These are phyloP conservation scores for Penicillium dipodomyicola DNA, from an alignment of 495 filamentous ascomycete genomes.

Conservation along the genomic window DNA sequence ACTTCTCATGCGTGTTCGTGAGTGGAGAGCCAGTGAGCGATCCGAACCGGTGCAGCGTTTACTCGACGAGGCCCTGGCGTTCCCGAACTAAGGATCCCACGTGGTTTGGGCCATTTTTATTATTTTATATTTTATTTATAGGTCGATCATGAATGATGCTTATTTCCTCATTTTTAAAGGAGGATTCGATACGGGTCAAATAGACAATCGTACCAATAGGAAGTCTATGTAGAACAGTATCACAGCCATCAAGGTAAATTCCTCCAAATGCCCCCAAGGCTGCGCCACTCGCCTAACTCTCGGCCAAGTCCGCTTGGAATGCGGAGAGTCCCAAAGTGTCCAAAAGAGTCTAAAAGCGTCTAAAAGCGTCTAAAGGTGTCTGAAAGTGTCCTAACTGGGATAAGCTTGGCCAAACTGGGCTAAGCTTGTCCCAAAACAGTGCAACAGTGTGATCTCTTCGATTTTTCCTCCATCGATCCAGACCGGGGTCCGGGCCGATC, in stretches of 20 bases:
- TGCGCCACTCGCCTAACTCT: constrained; percentile 35
- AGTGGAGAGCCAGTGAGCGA: constrained; percentile 41
- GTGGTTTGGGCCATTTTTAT: constrained; percentile 13
- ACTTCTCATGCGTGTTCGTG: constrained; percentile 23
- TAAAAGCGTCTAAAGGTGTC: background rate
- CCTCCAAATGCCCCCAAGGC: constrained; percentile 10
- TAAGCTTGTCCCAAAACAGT: no score
- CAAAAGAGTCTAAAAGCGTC: no score
- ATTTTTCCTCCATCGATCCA: constrained; percentile 13
- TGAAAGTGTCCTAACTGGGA: no score
- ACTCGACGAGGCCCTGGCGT: constrained; percentile 37
- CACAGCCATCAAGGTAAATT: background rate
- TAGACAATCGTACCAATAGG: background rate
- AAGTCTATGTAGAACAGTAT: background rate
- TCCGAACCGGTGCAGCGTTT: constrained; percentile 37
- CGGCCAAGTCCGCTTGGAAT: constrained; percentile 31
- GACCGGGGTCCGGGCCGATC: constrained; percentile 25
- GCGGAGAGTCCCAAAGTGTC: constrained; percentile 4
- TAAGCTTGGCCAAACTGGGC: no score
- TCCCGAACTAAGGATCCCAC: constrained; percentile 21
- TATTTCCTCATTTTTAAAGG: background rate
- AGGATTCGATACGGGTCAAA: background rate
- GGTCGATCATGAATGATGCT: background rate
- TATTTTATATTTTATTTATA: background rate
- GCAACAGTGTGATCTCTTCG: background rate